A percentile compares a stretch with the other conserved stretches of the same genome.
Evolutionary conservation across 2,329 filamentous ascomycete genomes (phyloP).

Genomic region (Aspergillus novofumigatus): DNA sequence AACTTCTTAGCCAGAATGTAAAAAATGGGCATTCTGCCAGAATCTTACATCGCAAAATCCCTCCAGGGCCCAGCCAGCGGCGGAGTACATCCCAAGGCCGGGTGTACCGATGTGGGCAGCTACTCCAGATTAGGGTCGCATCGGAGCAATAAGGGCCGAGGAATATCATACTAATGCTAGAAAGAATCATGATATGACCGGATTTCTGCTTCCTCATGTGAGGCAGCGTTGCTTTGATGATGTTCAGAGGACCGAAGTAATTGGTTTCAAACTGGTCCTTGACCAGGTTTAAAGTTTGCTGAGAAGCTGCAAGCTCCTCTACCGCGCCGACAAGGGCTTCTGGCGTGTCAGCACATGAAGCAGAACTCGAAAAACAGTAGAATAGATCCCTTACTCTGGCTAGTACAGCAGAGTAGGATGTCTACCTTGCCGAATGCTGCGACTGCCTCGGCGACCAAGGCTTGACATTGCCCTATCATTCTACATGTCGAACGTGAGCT

Average conservation of each 20-base stretch:
- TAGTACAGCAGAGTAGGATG: constrained; percentile 84
- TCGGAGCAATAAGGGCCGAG: background rate
- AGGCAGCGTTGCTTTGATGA: constrained; percentile 83
- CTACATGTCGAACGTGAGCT: constrained; percentile 30
- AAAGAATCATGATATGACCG: constrained; percentile 86
- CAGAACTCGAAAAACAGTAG: background rate
- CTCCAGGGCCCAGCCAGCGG: constrained; percentile 90
- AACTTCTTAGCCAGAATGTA: constrained; percentile 5
- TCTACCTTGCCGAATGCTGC: constrained; percentile 82
- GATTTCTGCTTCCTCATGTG: constrained; percentile 73
- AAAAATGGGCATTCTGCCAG: background rate
- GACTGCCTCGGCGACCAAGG: constrained; percentile 81
- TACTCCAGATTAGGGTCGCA: constrained; percentile 25
- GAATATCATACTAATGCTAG: constrained; percentile 62
- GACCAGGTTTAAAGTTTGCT: constrained; percentile 70
- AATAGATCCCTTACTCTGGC: constrained; percentile 60
- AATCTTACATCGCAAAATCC: constrained; percentile 77
- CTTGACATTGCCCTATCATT: constrained; percentile 68
- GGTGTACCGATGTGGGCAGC: constrained; percentile 89
- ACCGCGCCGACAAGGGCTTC: constrained; percentile 81
- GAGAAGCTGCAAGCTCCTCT: constrained; percentile 76
- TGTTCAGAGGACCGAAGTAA: constrained; percentile 94
- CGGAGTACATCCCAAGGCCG: constrained; percentile 84
- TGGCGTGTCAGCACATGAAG: constrained; percentile 6
- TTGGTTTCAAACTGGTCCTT: constrained; percentile 90